These are phyloP conservation scores for Carex parvula DNA, from an alignment of 176 grass and related monocot species.

Conservation along the genomic window DNA sequence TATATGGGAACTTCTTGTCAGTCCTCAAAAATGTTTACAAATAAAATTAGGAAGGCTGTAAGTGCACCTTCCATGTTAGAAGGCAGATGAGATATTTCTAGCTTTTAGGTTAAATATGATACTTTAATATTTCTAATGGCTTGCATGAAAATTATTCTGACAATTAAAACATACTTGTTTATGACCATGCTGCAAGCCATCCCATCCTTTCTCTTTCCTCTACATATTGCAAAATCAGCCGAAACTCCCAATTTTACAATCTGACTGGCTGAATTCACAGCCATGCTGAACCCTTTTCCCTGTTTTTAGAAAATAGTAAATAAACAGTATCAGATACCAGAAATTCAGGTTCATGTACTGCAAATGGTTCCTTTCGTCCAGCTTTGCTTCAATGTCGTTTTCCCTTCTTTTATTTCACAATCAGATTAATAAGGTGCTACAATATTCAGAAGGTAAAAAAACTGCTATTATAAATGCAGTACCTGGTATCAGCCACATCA, in stretches of 20 bases:
- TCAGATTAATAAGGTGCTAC: not conserved
- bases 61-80: not conserved
- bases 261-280: constrained; percentile 57
- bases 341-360: not conserved
- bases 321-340: not conserved
- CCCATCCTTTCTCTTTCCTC: constrained; percentile 91
- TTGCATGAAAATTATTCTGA: not conserved
- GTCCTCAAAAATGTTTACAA: not conserved
- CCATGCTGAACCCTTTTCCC: constrained; percentile 74
- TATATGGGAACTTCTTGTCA: not conserved
- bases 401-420: not conserved
- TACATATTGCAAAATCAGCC: constrained; percentile 66
- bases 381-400: not conserved
- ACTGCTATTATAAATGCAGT: not conserved
- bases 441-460: no score
- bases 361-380: not conserved
- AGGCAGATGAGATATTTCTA: not conserved
- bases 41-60: not conserved
- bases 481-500: not conserved
- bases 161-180: constrained; percentile 57
- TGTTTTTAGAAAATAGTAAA: constrained; percentile 28
- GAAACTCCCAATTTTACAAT: constrained; percentile 81
- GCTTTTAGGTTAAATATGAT: constrained; percentile 5
- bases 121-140: not conserved
- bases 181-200: constrained; percentile 76